These are phyloP conservation scores for Phytophthora niederhauseri DNA, from an alignment of 352 stramenopile genomes.

Conservation along the genomic window DNA sequence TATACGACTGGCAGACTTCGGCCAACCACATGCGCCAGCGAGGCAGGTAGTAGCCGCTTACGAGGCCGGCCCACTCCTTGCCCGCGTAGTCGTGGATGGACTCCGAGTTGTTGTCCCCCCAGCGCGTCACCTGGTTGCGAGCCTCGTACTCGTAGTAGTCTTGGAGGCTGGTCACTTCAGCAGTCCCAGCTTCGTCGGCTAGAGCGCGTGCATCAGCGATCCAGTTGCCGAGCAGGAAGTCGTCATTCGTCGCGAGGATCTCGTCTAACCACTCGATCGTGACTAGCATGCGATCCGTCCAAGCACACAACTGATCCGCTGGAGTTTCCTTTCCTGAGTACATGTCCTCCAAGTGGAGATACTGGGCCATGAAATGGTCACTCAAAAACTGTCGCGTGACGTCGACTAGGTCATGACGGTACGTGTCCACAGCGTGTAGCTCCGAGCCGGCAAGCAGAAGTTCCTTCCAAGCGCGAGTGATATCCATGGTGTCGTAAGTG, in stretches of 20 bases:
- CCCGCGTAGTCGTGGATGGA: conserved; percentile 76
- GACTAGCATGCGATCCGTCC: conserved; percentile 52
- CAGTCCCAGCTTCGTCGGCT: conserved; percentile 28
- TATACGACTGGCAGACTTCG: conserved; percentile 74
- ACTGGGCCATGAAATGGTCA: conserved; percentile 65
- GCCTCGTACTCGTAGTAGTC: conserved; percentile 84
- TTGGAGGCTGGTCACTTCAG: conserved; percentile 25
- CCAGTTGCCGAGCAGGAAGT: conserved; percentile 80
- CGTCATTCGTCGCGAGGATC: conserved; percentile 65
- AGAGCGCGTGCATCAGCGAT: conserved; percentile 64
- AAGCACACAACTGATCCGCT: conserved; percentile 40
- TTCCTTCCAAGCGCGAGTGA: conserved; percentile 62
- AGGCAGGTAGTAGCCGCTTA: conserved; percentile 68
- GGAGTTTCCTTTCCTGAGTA: conserved; percentile 43
- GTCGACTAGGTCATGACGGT: conserved; percentile 80
- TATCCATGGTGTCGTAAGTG: conserved; percentile 70
- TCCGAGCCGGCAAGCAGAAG: conserved; percentile 50
- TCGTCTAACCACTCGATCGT: conserved; percentile 65
- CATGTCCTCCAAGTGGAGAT: conserved; percentile 58
- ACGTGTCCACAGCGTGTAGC: conserved; percentile 56
- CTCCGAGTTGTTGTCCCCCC: conserved; percentile 80
- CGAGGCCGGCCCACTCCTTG: conserved; percentile 79
- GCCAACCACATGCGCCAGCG: conserved; percentile 78
- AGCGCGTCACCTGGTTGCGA: conserved; percentile 83
- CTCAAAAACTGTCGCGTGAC: conserved; percentile 80